A percentile compares a stretch with the other conserved stretches of the same genome.
These are phyloP conservation scores for Pythium rhizo-oryzae DNA, from an alignment of 352 stramenopile genomes.

Conservation along the genomic window DNA sequence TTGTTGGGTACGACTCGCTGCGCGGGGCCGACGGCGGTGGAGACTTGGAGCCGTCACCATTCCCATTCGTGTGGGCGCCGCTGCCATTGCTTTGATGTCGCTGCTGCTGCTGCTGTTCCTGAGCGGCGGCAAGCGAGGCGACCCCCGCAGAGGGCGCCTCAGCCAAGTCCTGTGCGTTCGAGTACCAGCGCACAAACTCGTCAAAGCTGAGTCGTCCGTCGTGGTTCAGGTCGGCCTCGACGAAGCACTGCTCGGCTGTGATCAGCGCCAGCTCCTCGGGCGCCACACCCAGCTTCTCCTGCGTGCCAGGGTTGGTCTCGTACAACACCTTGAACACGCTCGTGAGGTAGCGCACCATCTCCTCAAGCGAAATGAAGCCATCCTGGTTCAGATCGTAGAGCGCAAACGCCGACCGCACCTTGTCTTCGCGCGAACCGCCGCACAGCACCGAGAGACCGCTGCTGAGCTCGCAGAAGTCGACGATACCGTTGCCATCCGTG, in stretches of 20 bases:
- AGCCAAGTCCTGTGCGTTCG: conserved; percentile 48
- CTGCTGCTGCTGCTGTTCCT: conserved; percentile 11
- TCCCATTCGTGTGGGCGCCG: neutral
- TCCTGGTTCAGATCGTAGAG: conserved; percentile 90
- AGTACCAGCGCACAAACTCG: conserved; percentile 88
- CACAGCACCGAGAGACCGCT: conserved; percentile 85
- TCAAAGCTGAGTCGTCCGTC: conserved; percentile 85
- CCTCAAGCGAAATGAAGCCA: conserved; percentile 84
- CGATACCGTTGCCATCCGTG: conserved; percentile 65
- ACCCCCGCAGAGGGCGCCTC: conserved; percentile 43
- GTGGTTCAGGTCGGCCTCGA: conserved; percentile 80
- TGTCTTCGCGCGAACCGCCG: conserved; percentile 78
- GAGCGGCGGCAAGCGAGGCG: conserved; percentile 14
- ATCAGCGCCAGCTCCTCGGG: conserved; percentile 77
- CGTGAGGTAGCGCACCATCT: conserved; percentile 87
- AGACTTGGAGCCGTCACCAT: neutral
- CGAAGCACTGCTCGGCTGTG: conserved; percentile 86
- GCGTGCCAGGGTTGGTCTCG: conserved; percentile 69
- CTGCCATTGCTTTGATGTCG: neutral
- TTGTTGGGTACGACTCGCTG: conserved; percentile 26
- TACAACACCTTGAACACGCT: conserved; percentile 90
- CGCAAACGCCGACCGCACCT: conserved; percentile 84
- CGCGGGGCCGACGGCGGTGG: neutral
- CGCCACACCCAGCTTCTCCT: conserved; percentile 55
- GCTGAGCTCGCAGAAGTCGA: conserved; percentile 87